Evolutionary conservation across 1,284 basidiomycete species (phyloP), one percentile per base, ranked within the genome.

Genomic region (Ganoderma lucidum): DNA sequence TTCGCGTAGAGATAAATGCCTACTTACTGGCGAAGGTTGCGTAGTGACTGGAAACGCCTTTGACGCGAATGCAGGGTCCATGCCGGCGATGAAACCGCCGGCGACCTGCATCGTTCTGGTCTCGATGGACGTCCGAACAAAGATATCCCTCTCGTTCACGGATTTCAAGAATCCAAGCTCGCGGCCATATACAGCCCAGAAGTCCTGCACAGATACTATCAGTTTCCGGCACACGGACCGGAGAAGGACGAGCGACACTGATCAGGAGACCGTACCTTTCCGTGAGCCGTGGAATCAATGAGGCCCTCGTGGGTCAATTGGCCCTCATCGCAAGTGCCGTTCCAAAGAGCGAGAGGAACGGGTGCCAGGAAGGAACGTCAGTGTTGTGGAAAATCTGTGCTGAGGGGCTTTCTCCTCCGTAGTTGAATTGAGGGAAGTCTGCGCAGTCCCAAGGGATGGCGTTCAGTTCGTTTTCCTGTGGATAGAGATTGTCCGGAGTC

Each of bases 271-370:
- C 39, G 23, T 44, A 84, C 86, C 79, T 83, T 75, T 15, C 87
- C 87, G 70, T 89, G 88, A 59, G 78, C 76, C 61, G 85, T 75
- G 9, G 85, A 80, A 68, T 88, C 87, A 35, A 83, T 76, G 23
- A 88, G 75, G 1, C 87, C 87, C 28, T 77, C 86, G 0, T 78
- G 76, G 0, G 87, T 88, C 45, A 88, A 80, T 72, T 87, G 87
- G 35, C 88, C 88, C 17, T 80, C 71, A 73, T 88, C 86, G 74
- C 87, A 88, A 2, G 83, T 86, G 6, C 87, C 88, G 51, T 83
- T 80, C 87, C 87, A 88, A n/a, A 81, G 64, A 81, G 78, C n/a
- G 75, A 76, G 37, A 81, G 77, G 70, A 88, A 86, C 1, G 87
- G 71, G 53, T 72, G 71, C 71, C 78, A 79, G 77, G 79, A 70